Evolutionary conservation across 2,329 filamentous ascomycete species (phyloP), one percentile per base, ranked within the genome.

Genomic region (Nemania sp.): DNA sequence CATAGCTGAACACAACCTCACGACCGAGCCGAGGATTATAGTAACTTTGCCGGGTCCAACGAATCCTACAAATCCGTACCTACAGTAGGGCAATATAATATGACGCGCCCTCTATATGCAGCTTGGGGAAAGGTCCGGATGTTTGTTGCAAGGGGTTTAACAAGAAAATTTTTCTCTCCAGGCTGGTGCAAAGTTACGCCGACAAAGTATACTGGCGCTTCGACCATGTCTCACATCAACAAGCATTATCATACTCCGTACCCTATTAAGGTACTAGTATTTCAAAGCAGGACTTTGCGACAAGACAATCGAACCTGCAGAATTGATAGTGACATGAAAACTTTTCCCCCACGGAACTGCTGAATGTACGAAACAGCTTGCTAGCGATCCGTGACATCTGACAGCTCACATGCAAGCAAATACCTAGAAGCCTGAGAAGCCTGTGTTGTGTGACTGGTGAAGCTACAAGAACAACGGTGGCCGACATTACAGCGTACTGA

Each of bases 391-490:
- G 13, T 32, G 29, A 41, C 43, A 32, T 56, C 52, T 61, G 56
- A 65, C 47, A 61, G 22, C 52, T 61, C 57, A 56, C 29, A 56
- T 52, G 51, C 51, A 49, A 27, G 47, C 22, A 35, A 53, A 35
- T n/a, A n/a, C n/a, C n/a, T n/a, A n/a, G n/a, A n/a, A n/a, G n/a
- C n/a, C n/a, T n/a, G n/a, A 29, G n/a, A 41, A 52, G 22, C 18
- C 41, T 20, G 41, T 13, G 10, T 15, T 22, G 41, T 13, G 10
- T 15, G 11, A 11, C 38, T 51, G 22, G 26, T 29, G n/a, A 55
- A 51, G 57, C 18, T 29, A 61, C 56, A 51, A 56, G 52, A 38
- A 24, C 35, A 54, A 66, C 57, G 57, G 64, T 61, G 43, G 41
- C 56, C 63, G 29, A 45, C 51, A 60, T 60, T 51, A 47, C 51